Percentiles rank a stretch among this genome's conserved stretches.
phyloP scores from a whole-genome alignment of 1,284 basidiomycete genomes.

The Sporisorium reilianum region DNA sequence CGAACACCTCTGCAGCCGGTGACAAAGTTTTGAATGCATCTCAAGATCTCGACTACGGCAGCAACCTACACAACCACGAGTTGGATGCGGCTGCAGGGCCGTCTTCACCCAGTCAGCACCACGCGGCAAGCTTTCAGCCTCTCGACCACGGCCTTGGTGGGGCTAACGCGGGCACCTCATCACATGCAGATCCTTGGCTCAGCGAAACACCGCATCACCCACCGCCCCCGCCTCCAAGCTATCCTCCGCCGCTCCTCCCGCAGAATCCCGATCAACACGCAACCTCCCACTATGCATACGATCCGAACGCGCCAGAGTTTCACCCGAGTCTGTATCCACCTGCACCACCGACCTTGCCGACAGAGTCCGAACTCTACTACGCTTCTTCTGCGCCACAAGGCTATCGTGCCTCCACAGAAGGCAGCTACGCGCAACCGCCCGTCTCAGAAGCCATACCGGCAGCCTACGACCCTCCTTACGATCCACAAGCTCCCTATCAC shows the following conservation, averaged over 20 bases:
- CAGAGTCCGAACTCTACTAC: slow-evolving; percentile 15
- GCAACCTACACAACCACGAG: neutral
- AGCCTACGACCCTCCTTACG: slow-evolving; percentile 20
- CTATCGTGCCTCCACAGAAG: slow-evolving; percentile 2
- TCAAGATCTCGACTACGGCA: neutral
- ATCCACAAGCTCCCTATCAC: slow-evolving; percentile 19
- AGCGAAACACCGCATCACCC: slow-evolving; percentile 5
- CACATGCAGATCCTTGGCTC: slow-evolving; percentile 9
- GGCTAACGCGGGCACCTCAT: neutral
- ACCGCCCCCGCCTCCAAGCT: slow-evolving; percentile 11
- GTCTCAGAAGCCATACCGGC: neutral
- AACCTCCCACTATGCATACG: slow-evolving; percentile 17
- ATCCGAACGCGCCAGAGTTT: slow-evolving; percentile 31
- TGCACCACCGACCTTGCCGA: slow-evolving; percentile 11
- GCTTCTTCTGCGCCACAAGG: slow-evolving; percentile 1
- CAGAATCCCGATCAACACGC: slow-evolving; percentile 3
- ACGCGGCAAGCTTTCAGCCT: neutral
- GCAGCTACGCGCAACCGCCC: slow-evolving; percentile 1
- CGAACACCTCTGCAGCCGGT: neutral
- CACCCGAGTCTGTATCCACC: slow-evolving; percentile 7
- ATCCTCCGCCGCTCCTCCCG: slow-evolving; percentile 24
- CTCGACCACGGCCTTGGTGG: neutral
- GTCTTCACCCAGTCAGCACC: slow-evolving; percentile 7
- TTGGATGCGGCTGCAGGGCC: slow-evolving; percentile 9
- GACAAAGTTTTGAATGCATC: neutral